Evolutionary conservation across 1,139 yeast species (phyloP).

Genomic region (Yamadazyma dushanensis): DNA sequence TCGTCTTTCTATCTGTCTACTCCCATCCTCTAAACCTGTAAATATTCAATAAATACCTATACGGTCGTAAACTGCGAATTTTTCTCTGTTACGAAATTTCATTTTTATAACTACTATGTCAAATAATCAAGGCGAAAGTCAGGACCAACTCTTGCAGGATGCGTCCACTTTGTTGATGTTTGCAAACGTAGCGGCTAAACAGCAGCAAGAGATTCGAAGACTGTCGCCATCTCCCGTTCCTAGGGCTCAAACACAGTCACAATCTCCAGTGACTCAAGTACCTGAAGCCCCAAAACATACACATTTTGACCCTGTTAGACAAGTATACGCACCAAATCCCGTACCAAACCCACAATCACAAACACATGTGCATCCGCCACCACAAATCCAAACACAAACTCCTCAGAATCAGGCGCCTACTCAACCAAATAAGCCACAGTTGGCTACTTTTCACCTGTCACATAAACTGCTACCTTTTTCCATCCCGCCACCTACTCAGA

Average conservation of each 20-base stretch:
- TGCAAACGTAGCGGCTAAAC: conserved; percentile 56
- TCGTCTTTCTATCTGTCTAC: too few relatives aligned
- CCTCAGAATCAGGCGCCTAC: conserved; percentile 5
- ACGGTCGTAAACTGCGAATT: conserved; percentile 6
- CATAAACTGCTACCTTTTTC: too few relatives aligned
- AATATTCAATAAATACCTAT: too few relatives aligned
- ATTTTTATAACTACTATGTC: background rate
- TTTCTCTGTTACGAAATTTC: background rate
- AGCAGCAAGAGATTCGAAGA: conserved; percentile 27
- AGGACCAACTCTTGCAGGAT: conserved; percentile 31
- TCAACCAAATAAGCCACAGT: conserved; percentile 1
- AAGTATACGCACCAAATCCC: conserved; percentile 4
- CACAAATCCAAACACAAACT: conserved; percentile 1
- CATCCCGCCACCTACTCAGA: too few relatives aligned
- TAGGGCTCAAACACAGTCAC: conserved; percentile 1
- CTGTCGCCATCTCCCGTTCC: conserved; percentile 17
- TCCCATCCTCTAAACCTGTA: too few relatives aligned
- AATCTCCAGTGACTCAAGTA: background rate
- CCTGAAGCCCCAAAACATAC: background rate
- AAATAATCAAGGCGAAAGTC: background rate
- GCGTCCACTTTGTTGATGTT: conserved; percentile 68
- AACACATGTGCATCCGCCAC: background rate
- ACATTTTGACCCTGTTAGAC: conserved; percentile 11
- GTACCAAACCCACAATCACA: background rate
- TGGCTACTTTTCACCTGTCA: background rate